Evolutionary conservation across 495 filamentous ascomycete genomes (phyloP), one percentile per base, ranked within the genome.

Genomic region (Talaromyces ruber): DNA sequence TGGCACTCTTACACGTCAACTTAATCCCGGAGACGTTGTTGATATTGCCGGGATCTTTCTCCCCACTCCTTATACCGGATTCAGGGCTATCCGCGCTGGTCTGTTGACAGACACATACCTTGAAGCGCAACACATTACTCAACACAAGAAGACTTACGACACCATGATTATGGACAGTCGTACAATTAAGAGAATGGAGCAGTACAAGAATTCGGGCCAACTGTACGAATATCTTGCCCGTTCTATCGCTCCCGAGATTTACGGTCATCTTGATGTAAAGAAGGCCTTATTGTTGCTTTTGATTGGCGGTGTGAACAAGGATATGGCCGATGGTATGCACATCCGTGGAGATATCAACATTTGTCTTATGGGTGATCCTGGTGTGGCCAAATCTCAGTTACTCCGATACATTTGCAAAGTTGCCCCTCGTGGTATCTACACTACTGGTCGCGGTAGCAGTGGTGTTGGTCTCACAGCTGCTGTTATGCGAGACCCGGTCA

Each of bases 271-370:
- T 7, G 94, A 98, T 72, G 94, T 98, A 58, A 98, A 98, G 80
- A 98, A 98, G 73, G 95, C 93, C 5, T 84, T 98, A 18, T 84
- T 98, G 4, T 82, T 98, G 11, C 88, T 98, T 18, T 83, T 98
- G 50, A 96, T 98, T 58, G 94, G 94, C 45, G 94, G 94, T 75
- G 95, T 97, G 9, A 97, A 88, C 14, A 98, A 98, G 76, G 86
- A 92, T 65, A 95, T 98, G 85, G 92, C 93, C 54, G 94, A 98
- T 65, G 94, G 94, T 50, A 97, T 98, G 95, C 83, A 87, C 62
- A 98, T 98, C 75, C 89, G 94, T 79, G 95, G 94, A 65, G 94
- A 98, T 67, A 95, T 98, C 79, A 98, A 98, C 74, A 86, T 98
- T 68, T 98, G 94, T 75, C 79, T 98, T 63, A 98, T 98, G 94